phyloP scores from a whole-genome alignment of 2,329 filamentous ascomycete species.

The Xylariaceae sp. region DNA sequence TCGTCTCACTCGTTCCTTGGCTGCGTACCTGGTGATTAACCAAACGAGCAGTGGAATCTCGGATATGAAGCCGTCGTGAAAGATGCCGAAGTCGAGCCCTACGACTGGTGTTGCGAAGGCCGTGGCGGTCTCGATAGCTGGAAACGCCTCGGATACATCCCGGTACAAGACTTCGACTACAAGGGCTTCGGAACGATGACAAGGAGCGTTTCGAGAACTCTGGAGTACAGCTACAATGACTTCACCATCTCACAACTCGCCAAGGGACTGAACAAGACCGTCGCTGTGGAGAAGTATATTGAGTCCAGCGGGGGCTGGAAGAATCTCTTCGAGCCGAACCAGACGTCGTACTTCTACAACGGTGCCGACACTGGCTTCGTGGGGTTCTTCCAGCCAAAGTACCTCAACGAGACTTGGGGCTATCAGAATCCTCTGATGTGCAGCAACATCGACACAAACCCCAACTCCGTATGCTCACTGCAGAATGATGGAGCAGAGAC shows the following conservation, averaged over 20 bases:
- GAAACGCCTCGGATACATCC: slow-evolving; percentile 66
- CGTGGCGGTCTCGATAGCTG: slow-evolving; percentile 64
- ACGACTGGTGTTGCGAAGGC: slow-evolving; percentile 63
- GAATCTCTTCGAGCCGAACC: slow-evolving; percentile 55
- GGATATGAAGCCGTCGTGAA: slow-evolving; percentile 66
- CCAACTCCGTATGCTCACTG: slow-evolving; percentile 47
- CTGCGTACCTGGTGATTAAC: too few relatives aligned
- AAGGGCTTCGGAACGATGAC: slow-evolving; percentile 63
- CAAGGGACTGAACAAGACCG: slow-evolving; percentile 42
- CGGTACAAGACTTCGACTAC: slow-evolving; percentile 59
- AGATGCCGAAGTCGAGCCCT: slow-evolving; percentile 64
- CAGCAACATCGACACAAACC: slow-evolving; percentile 36
- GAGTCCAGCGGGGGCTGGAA: slow-evolving; percentile 56
- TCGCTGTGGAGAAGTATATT: slow-evolving; percentile 53
- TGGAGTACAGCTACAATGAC: slow-evolving; percentile 75
- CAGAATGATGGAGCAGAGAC: slow-evolving; percentile 58
- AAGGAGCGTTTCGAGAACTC: slow-evolving; percentile 61
- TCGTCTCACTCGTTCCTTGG: too few relatives aligned
- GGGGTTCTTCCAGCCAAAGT: slow-evolving; percentile 65
- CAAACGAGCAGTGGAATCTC: slow-evolving; percentile 48
- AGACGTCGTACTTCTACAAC: slow-evolving; percentile 44
- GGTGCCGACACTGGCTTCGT: slow-evolving; percentile 56
- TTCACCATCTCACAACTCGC: slow-evolving; percentile 61
- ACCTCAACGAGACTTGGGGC: slow-evolving; percentile 60
- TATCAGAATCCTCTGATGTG: slow-evolving; percentile 62